A percentile compares a stretch with the other conserved stretches of the same genome.
These are phyloP conservation scores for Ogataea naganishii DNA, from an alignment of 805 yeast species.

Conservation along the genomic window DNA sequence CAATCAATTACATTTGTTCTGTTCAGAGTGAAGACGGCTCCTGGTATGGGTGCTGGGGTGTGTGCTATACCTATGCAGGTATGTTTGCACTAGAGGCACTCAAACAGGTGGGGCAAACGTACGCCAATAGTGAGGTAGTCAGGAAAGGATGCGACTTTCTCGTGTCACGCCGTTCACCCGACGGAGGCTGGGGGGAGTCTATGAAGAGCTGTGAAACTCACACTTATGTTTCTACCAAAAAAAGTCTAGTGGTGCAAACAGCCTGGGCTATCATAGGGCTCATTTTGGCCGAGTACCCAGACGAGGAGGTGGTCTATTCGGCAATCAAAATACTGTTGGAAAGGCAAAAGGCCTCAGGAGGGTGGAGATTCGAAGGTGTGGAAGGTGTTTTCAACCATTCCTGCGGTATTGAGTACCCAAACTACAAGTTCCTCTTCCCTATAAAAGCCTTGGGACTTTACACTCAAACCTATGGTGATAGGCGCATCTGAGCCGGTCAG, in stretches of 20 bases:
- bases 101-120: slow-evolving; percentile 54
- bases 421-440: slow-evolving; percentile 81
- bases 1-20: slow-evolving; percentile 59
- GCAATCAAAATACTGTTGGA: slow-evolving; percentile 59
- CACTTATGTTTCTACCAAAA: slow-evolving; percentile 52
- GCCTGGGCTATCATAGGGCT: slow-evolving; percentile 88
- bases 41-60: slow-evolving; percentile 99
- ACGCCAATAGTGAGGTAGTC: slow-evolving; percentile 54
- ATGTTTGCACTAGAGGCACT: slow-evolving; percentile 98
- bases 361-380: slow-evolving; percentile 74
- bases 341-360: slow-evolving; percentile 69
- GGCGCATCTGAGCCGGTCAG: slow-evolving; percentile 2
- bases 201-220: slow-evolving; percentile 84
- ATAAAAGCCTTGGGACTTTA: slow-evolving; percentile 87
- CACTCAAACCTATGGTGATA: slow-evolving; percentile 15
- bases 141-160: slow-evolving; percentile 79
- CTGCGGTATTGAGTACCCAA: slow-evolving; percentile 89
- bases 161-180: slow-evolving; percentile 61
- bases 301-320: slow-evolving; percentile 45
- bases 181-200: slow-evolving; percentile 98
- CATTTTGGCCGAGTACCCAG: slow-evolving; percentile 73
- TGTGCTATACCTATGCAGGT: slow-evolving; percentile 90
- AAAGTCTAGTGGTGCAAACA: slow-evolving; percentile 77
- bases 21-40: slow-evolving; percentile 79
- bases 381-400: slow-evolving; percentile 97